Percentiles rank a stretch among this genome's conserved stretches.
Conservation (phyloP, 257 asterid species). For the Solanum bukasovii region DNA sequence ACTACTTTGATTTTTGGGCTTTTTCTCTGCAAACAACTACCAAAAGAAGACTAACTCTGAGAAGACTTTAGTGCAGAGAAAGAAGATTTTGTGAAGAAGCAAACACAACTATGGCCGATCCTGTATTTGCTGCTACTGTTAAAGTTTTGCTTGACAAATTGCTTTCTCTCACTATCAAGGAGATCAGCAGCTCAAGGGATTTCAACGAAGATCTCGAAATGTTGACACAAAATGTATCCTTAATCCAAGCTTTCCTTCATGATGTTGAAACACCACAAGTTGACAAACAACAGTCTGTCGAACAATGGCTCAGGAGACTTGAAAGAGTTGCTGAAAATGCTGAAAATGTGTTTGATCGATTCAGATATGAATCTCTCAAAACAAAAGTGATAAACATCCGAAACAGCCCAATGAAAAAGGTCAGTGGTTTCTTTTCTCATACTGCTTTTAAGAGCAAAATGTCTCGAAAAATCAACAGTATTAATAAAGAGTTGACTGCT, state of each 20-base stretch:
- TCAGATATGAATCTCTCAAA: constrained; percentile 1
- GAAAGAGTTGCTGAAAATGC: constrained; percentile 2
- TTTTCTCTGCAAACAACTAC: too few relatives aligned
- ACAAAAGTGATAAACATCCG: not conserved
- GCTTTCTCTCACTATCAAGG: not conserved
- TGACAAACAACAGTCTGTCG: not conserved
- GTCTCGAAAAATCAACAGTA: not conserved
- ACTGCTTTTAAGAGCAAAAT: not conserved
- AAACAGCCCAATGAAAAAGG: not conserved
- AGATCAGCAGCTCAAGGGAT: not conserved
- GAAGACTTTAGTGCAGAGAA: not conserved
- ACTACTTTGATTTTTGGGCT: too few relatives aligned
- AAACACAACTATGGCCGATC: not conserved
- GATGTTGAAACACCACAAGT: constrained; percentile 3
- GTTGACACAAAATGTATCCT: not conserved
- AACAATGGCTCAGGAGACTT: not conserved
- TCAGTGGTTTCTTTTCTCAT: not conserved
- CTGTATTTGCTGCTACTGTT: not conserved
- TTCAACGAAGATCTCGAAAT: not conserved
- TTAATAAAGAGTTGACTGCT: not conserved
- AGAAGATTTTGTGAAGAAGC: not conserved
- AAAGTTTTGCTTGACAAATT: not conserved
- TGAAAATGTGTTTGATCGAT: constrained; percentile 9
- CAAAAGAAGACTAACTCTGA: not conserved
- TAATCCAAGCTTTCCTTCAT: not conserved